phyloP scores from a whole-genome alignment of 306 rosid species.

The Trichosanthes cucumerina region DNA sequence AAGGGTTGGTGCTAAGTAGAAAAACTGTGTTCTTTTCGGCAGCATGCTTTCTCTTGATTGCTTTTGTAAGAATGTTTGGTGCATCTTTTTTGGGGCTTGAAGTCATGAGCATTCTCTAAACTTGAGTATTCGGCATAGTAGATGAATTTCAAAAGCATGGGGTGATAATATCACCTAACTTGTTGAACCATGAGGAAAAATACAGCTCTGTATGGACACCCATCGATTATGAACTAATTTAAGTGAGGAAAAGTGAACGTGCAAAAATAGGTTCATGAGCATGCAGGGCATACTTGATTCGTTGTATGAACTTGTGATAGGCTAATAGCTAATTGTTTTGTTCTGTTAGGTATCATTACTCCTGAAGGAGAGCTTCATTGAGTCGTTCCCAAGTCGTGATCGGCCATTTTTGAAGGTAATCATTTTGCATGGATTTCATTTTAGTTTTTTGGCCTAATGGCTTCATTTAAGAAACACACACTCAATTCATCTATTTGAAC shows the following conservation, averaged over 20 bases:
- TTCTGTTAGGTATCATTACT: slow-evolving; percentile 73
- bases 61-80: neutral
- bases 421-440: neutral
- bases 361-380: slow-evolving; percentile 94
- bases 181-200: neutral
- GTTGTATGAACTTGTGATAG: neutral
- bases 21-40: neutral
- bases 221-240: neutral
- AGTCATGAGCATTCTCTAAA: neutral
- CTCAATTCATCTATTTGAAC: neutral
- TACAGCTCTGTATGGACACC: neutral
- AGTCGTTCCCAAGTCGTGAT: slow-evolving; percentile 79
- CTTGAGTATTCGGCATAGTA: neutral
- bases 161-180: neutral
- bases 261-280: neutral
- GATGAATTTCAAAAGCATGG: neutral
- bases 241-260: neutral
- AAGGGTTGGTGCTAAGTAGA: neutral
- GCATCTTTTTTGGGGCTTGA: neutral
- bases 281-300: neutral
- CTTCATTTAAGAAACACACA: neutral
- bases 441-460: neutral
- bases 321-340: slow-evolving; percentile 8
- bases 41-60: neutral
- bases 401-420: slow-evolving; percentile 92